phyloP scores from a whole-genome alignment of 495 filamentous ascomycete species.

The Aspergillus egyptiacus region DNA sequence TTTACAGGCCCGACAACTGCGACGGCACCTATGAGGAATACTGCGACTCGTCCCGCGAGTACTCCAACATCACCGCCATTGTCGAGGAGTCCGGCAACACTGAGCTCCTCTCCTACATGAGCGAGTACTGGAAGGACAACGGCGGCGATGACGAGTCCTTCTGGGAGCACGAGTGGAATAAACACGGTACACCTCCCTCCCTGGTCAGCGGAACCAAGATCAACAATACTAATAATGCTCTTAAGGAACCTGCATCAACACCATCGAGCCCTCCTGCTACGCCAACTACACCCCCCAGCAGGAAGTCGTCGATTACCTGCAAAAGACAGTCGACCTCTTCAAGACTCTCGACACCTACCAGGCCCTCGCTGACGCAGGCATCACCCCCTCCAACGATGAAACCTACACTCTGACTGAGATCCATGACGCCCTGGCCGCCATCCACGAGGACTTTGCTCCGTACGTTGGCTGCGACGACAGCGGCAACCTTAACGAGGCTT shows the following conservation, averaged over 20 bases:
- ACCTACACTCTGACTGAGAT: conserved; percentile 61
- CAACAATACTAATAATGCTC: too few species aligned
- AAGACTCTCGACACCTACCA: conserved; percentile 55
- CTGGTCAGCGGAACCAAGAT: too few species aligned
- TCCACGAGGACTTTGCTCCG: conserved; percentile 52
- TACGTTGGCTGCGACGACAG: conserved; percentile 58
- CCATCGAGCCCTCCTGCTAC: conserved; percentile 69
- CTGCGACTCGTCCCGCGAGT: conserved; percentile 59
- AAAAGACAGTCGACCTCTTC: conserved; percentile 54
- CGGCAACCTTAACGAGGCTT: conserved; percentile 58
- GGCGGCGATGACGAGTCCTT: conserved; percentile 50
- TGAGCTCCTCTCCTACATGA: conserved; percentile 62
- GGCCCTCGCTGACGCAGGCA: conserved; percentile 26
- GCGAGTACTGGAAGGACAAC: conserved; percentile 55
- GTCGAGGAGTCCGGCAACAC: conserved; percentile 50
- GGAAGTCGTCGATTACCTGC: conserved; percentile 55
- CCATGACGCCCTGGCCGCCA: conserved; percentile 49
- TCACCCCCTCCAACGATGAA: too few species aligned
- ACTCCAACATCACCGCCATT: conserved; percentile 60
- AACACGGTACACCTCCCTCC: conserved; percentile 48
- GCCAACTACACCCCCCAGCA: conserved; percentile 50
- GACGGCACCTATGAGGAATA: conserved; percentile 65
- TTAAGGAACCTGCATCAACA: conserved; percentile 51
- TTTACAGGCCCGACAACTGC: conserved; percentile 73
- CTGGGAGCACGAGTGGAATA: conserved; percentile 79